Conservation (phyloP, 768 basidiomycete genomes). For the Lentinula edodes region DNA sequence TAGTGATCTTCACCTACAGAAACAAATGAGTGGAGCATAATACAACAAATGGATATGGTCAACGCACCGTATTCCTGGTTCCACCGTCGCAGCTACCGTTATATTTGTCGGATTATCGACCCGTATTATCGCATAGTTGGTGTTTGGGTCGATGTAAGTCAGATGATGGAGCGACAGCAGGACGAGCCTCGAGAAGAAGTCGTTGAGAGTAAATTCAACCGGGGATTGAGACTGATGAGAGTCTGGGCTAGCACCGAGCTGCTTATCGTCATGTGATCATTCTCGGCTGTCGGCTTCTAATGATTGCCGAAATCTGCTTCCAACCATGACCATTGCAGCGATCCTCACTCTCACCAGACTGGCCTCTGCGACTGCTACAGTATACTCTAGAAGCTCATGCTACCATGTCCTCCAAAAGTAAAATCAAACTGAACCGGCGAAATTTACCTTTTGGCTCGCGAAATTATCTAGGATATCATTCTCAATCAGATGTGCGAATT, state of each 20-base stretch:
- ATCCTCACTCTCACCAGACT: not conserved
- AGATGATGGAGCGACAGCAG: slow-evolving; percentile 20
- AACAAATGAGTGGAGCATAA: not conserved
- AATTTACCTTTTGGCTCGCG: not conserved
- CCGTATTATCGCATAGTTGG: slow-evolving; percentile 57
- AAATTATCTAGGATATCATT: slow-evolving; percentile 2
- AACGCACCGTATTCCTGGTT: slow-evolving; percentile 53
- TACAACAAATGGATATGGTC: too few relatives aligned
- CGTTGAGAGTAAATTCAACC: too few relatives aligned
- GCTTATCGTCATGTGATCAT: not conserved
- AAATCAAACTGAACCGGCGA: not conserved
- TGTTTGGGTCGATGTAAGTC: slow-evolving; percentile 46
- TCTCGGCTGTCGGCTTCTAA: not conserved
- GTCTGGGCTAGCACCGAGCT: too few relatives aligned
- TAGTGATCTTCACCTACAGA: slow-evolving; percentile 36
- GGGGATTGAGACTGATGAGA: too few relatives aligned
- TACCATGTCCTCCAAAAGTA: not conserved
- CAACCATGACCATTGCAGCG: not conserved
- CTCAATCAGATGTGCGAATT: not conserved
- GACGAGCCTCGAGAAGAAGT: too few relatives aligned
- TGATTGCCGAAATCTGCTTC: not conserved
- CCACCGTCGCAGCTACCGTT: slow-evolving; percentile 25
- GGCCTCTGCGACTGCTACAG: not conserved
- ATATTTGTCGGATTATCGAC: slow-evolving; percentile 67
- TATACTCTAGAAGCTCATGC: not conserved